A percentile compares a stretch with the other conserved stretches of the same genome.
These are phyloP conservation scores for Boletus huronensis DNA, from an alignment of 768 basidiomycete genomes.

Conservation along the genomic window DNA sequence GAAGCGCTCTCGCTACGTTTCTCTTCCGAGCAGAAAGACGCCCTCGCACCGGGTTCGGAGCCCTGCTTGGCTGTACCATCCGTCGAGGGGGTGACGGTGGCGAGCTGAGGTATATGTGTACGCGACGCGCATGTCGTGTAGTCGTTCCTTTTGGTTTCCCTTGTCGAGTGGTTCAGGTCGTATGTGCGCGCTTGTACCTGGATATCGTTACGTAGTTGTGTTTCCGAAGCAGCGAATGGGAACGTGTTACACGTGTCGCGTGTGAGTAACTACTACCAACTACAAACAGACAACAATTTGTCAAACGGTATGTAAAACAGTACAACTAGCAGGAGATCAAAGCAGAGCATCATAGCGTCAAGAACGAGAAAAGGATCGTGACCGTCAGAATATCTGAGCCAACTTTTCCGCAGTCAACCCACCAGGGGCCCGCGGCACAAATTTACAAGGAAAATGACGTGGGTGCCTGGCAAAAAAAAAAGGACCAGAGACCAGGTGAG, in stretches of 20 bases:
- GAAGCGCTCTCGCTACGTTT: slow-evolving; percentile 17
- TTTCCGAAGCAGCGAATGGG: not conserved
- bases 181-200: not conserved
- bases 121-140: not conserved
- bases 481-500: not conserved
- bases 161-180: not conserved
- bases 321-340: not conserved
- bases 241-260: not conserved
- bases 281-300: not conserved
- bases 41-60: not conserved
- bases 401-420: slow-evolving; percentile 17
- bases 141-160: not conserved
- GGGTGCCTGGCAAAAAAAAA: slow-evolving; percentile 18
- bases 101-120: not conserved
- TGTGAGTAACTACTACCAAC: not conserved
- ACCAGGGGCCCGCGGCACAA: slow-evolving; percentile 22
- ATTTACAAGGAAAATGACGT: slow-evolving; percentile 21
- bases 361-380: not conserved
- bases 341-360: not conserved
- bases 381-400: slow-evolving; percentile 18
- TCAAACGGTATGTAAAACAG: not conserved
- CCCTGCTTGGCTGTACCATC: not conserved
- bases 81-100: not conserved
- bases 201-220: not conserved
- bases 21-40: not conserved